Evolutionary conservation across 2,329 filamentous ascomycete species (phyloP).

Genomic region (Domatiomyces catenatus): DNA sequence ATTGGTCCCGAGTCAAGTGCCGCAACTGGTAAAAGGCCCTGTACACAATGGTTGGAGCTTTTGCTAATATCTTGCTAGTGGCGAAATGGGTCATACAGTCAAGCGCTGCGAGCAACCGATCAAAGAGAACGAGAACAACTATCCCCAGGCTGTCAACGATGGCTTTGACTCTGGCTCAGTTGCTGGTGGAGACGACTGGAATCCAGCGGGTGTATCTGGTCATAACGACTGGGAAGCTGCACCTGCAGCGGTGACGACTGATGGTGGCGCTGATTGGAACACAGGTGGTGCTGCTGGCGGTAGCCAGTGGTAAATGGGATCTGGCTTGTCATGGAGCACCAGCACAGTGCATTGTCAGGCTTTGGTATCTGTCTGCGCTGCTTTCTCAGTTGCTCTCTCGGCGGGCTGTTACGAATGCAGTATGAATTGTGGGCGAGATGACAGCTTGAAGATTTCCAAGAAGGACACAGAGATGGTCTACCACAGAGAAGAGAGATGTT

Average conservation of each 20-base stretch:
- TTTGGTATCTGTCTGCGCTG: not conserved
- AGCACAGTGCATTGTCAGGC: not conserved
- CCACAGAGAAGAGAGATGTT: not conserved
- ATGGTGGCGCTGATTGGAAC: not conserved
- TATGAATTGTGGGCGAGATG: not conserved
- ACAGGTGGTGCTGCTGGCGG: not conserved
- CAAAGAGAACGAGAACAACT: conserved; percentile 1
- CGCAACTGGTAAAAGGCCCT: conserved; percentile 5
- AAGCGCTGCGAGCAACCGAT: conserved; percentile 3
- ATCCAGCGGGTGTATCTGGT: conserved; percentile 14
- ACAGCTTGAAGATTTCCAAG: not conserved
- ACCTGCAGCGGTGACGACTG: conserved; percentile 4
- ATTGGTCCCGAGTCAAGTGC: conserved; percentile 12
- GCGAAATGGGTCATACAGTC: conserved; percentile 10
- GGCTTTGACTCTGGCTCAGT: conserved; percentile 6
- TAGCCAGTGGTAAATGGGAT: not conserved
- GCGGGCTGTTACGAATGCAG: not conserved
- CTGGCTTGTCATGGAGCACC: not conserved
- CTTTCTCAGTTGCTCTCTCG: not conserved
- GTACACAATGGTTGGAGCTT: not conserved
- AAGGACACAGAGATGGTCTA: not conserved
- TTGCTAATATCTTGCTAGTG: conserved; percentile 2
- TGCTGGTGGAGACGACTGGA: conserved; percentile 10
- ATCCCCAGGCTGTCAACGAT: conserved; percentile 2
- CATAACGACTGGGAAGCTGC: conserved; percentile 11